Evolutionary conservation across 257 asterid species (phyloP).

Genomic region (Penstemon barbatus): DNA sequence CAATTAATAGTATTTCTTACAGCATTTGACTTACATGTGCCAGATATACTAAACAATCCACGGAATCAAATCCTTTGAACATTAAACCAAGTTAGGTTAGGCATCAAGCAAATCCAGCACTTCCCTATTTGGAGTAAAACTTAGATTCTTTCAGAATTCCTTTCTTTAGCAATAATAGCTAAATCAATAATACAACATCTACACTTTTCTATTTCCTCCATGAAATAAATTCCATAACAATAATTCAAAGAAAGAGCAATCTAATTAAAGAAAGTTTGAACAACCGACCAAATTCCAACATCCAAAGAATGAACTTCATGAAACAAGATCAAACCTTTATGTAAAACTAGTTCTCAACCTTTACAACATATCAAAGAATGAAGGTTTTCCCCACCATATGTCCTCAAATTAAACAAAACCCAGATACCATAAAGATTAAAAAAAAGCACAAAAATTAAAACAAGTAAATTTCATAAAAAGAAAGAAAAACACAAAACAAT

Average conservation of each 20-base stretch:
- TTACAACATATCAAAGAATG: slow-evolving; percentile 5
- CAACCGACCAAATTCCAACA: slow-evolving; percentile 20
- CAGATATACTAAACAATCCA: background rate
- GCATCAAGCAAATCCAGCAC: background rate
- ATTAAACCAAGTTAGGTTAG: background rate
- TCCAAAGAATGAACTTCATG: slow-evolving; percentile 19
- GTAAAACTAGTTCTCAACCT: slow-evolving; percentile 13
- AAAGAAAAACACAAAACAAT: background rate
- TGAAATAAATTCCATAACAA: background rate
- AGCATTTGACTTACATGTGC: slow-evolving; percentile 1
- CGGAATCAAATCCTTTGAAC: background rate
- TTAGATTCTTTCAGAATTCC: slow-evolving; percentile 17
- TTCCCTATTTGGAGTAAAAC: slow-evolving; percentile 6
- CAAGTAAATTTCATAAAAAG: background rate
- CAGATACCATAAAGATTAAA: background rate
- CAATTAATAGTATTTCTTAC: background rate
- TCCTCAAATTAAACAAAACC: slow-evolving; percentile 9
- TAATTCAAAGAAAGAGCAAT: background rate
- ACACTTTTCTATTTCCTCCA: slow-evolving; percentile 4
- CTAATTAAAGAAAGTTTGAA: slow-evolving; percentile 11
- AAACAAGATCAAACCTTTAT: slow-evolving; percentile 28
- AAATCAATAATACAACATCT: slow-evolving; percentile 3
- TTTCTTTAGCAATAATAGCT: slow-evolving; percentile 9
- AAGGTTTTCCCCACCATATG: slow-evolving; percentile 9
- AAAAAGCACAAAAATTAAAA: background rate